Evolutionary conservation across 495 filamentous ascomycete species (phyloP), one percentile per base, ranked within the genome.

Genomic region (Delitschia confertaspora): DNA sequence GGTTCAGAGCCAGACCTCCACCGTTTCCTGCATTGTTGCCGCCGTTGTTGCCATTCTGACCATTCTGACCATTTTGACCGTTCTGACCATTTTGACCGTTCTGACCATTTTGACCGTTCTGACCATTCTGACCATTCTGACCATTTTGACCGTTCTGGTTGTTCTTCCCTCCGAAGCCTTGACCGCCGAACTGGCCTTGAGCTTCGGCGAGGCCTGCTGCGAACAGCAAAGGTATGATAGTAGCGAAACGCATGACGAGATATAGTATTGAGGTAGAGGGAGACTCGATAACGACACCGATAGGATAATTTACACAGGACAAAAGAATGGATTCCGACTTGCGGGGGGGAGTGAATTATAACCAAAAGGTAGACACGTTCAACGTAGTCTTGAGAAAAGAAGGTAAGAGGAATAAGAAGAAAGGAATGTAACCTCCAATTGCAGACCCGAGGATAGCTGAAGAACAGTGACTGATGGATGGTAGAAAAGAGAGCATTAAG

Each of bases 391-490:
- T 46, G 38, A 31, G 30, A 40, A 49, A 46, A 53, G 45, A 57
- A 46, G 33, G 33, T n/a, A 22, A 42, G 44, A 53, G 43, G 41
- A 49, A 49, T 33, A 22, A 42, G 31, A 32, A 51, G 42, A 53
- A 56, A 57, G 53, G 53, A 57, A 57, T 46, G 53, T 57, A 57
- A 57, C 49, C 49, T 49, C 49, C 53, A 47, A 53, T 27, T 19
- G 49, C 26, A 22, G 27, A 31, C 20, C 48, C 38, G 34, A 34
- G 14, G n/a, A 45, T 16, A 35, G 33, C 26, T 35, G 34, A 37
- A 38, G 30, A 53, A 42, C 14, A 42, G 40, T 42, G 44, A 53
- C 39, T 49, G 53, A 49, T n/a, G 32, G 49, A 47, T 47, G 45
- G 44, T 51, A 32, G 39, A 57, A 41, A 47, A 49, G 27, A 38